Evolutionary conservation across 2,329 filamentous ascomycete species (phyloP).

Genomic region (Penicillium sp.): DNA sequence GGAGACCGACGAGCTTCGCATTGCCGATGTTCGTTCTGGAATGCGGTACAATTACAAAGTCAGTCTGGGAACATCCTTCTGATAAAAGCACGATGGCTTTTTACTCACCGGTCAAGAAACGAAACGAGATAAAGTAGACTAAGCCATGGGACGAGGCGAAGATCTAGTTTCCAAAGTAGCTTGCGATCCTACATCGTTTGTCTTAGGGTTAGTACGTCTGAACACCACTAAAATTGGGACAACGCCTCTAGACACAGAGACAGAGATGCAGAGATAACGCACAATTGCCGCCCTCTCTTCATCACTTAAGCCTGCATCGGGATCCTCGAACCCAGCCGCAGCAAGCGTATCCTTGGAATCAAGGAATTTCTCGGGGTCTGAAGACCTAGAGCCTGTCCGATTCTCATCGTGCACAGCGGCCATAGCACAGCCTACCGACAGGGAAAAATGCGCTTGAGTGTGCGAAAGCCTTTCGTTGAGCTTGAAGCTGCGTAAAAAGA

Average conservation of each 20-base stretch:
- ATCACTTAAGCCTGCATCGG: conserved; percentile 63
- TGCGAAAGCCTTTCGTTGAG: not conserved
- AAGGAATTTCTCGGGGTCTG: conserved; percentile 24
- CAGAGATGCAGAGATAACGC: conserved; percentile 26
- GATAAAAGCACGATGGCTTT: no score
- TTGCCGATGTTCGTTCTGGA: conserved; percentile 72
- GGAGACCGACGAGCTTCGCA: conserved; percentile 60
- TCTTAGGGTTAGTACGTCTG: not conserved
- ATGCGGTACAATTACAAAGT: not conserved
- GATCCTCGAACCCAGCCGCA: conserved; percentile 44
- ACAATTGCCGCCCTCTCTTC: conserved; percentile 64
- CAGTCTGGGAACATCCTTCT: not conserved
- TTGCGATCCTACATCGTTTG: conserved; percentile 39
- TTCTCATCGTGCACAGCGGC: conserved; percentile 12
- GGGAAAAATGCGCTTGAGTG: not conserved
- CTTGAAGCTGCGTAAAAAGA: not conserved
- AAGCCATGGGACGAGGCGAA: conserved; percentile 49
- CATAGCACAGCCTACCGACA: conserved; percentile 10
- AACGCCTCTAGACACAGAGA: not conserved
- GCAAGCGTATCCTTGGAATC: conserved; percentile 7
- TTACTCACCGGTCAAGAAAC: conserved; percentile 39
- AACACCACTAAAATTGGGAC: no score
- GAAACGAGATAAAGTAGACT: conserved; percentile 47
- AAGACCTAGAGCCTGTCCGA: conserved; percentile 8
- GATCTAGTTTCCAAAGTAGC: conserved; percentile 47